Evolutionary conservation across 345 rosid genomes (phyloP).

Genomic region (Acer campestre): DNA sequence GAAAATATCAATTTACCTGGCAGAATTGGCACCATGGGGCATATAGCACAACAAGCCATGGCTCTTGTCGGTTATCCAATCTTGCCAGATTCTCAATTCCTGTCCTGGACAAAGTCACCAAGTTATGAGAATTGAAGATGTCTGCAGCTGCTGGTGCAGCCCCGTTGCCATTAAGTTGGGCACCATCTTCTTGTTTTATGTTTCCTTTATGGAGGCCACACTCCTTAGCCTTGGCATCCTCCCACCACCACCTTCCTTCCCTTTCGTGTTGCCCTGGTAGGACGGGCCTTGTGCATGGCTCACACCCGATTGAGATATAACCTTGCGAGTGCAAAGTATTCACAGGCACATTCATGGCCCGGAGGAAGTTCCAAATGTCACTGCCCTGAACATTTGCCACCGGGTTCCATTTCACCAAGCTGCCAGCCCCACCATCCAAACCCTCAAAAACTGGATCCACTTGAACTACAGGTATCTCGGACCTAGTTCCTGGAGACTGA

Average conservation of each 20-base stretch:
- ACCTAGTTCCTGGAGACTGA: slow-evolving; percentile 88
- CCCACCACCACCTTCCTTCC: slow-evolving; percentile 99
- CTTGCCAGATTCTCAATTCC: slow-evolving; percentile 82
- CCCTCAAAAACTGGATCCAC: slow-evolving; percentile 94
- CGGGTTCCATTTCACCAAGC: slow-evolving; percentile 98
- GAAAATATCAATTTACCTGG: slow-evolving; percentile 47
- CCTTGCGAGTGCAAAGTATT: slow-evolving; percentile 78
- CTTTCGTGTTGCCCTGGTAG: slow-evolving; percentile 98
- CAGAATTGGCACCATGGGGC: slow-evolving; percentile 99
- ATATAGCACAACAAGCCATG: slow-evolving; percentile 88
- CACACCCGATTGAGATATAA: slow-evolving; percentile 91
- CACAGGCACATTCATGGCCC: slow-evolving; percentile 86
- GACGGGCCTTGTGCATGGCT: slow-evolving; percentile 94
- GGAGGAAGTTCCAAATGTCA: slow-evolving; percentile 82
- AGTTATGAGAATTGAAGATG: slow-evolving; percentile 58
- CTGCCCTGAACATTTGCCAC: slow-evolving; percentile 75
- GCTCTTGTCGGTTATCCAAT: slow-evolving; percentile 67
- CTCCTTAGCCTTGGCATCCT: slow-evolving; percentile 96
- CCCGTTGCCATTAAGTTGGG: slow-evolving; percentile 39
- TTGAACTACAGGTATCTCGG: slow-evolving; percentile 86
- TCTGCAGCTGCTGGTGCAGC: slow-evolving; percentile 41
- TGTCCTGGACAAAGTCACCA: slow-evolving; percentile 65
- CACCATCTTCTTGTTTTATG: slow-evolving; percentile 50
- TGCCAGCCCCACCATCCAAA: slow-evolving; percentile 78
- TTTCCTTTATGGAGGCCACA: slow-evolving; percentile 96